Evolutionary conservation across 2,329 filamentous ascomycete genomes (phyloP).

Genomic region (Pseudocercospora crystallina): DNA sequence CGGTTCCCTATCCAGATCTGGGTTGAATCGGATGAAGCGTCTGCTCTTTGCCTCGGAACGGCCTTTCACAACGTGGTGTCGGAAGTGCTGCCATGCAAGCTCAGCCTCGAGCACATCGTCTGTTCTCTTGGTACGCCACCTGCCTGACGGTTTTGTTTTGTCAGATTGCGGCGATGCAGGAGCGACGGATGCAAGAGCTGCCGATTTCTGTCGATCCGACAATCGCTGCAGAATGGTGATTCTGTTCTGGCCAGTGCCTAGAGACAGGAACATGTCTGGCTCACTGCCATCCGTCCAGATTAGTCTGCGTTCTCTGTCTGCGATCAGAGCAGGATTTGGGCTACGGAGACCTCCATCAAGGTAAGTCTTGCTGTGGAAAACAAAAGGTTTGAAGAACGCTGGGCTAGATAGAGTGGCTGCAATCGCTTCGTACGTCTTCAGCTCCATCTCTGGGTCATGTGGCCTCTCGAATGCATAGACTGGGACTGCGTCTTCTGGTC

Average conservation of each 20-base stretch:
- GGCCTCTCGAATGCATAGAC: constrained; percentile 43
- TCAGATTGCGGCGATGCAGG: neutral
- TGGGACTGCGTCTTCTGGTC: constrained; percentile 30
- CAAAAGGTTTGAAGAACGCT: constrained; percentile 53
- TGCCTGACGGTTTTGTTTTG: constrained; percentile 17
- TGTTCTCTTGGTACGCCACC: constrained; percentile 26
- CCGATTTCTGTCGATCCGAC: constrained; percentile 25
- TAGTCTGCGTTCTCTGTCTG: constrained; percentile 45
- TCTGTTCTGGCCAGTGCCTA: constrained; percentile 37
- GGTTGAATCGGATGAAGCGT: constrained; percentile 39
- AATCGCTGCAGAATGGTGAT: constrained; percentile 32
- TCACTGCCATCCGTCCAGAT: constrained; percentile 36
- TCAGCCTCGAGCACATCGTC: constrained; percentile 40
- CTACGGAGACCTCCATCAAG: constrained; percentile 52
- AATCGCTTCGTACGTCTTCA: constrained; percentile 54
- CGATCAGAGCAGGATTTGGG: constrained; percentile 54
- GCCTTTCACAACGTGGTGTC: constrained; percentile 29
- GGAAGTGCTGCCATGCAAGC: constrained; percentile 36
- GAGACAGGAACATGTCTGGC: constrained; percentile 37
- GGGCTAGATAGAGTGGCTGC: constrained; percentile 54
- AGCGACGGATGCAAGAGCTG: constrained; percentile 6
- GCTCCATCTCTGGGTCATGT: constrained; percentile 39
- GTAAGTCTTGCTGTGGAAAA: constrained; percentile 49
- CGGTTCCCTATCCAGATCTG: constrained; percentile 33
- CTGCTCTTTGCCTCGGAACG: constrained; percentile 26